Evolutionary conservation across 2,329 filamentous ascomycete species (phyloP).

Genomic region (Ceratocystis colombiana): DNA sequence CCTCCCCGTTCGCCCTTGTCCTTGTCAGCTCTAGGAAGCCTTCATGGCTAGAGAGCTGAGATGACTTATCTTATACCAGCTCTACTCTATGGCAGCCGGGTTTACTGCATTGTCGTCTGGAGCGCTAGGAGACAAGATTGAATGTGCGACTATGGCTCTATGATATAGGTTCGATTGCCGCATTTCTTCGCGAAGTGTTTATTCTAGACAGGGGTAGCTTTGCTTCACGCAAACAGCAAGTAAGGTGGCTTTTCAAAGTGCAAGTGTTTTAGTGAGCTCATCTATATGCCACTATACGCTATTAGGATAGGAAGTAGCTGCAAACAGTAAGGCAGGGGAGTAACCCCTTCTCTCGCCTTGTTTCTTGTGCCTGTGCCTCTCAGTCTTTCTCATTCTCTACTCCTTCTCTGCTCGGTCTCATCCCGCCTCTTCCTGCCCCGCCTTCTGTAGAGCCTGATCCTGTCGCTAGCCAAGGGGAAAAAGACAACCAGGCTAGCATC

Average conservation of each 20-base stretch:
- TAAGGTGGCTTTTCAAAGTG: not conserved
- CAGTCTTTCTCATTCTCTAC: no score
- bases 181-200: not conserved
- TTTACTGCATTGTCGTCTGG: not conserved
- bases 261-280: no score
- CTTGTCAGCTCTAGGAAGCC: not conserved
- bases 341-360: not conserved
- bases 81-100: not conserved
- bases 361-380: not conserved
- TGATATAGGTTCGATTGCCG: not conserved
- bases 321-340: not conserved
- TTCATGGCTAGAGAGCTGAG: not conserved
- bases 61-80: not conserved
- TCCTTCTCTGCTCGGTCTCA: no score
- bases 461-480: not conserved
- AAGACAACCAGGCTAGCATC: not conserved
- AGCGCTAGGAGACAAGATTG: not conserved
- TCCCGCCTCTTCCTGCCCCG: no score
- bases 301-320: not conserved
- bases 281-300: not conserved
- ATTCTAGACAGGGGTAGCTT: not conserved
- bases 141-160: not conserved
- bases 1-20: not conserved
- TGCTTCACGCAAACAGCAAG: not conserved
- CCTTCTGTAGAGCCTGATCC: no score